Evolutionary conservation across 1,284 basidiomycete genomes (phyloP).

Genomic region (Apiotrichum brassicae): DNA sequence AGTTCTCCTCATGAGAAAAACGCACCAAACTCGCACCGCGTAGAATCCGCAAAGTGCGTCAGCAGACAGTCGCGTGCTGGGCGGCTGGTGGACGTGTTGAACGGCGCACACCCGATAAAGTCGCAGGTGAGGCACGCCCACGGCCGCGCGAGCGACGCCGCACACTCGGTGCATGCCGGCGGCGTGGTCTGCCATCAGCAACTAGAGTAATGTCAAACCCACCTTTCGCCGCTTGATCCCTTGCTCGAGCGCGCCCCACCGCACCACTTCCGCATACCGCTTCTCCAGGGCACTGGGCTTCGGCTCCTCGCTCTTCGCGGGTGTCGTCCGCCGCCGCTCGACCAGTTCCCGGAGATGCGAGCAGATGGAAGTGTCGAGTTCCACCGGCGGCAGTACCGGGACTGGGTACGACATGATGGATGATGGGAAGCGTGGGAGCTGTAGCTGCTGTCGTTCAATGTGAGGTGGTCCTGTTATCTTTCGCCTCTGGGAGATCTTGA

Average conservation of each 20-base stretch:
- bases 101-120: conserved; percentile 62
- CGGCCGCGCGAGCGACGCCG: conserved; percentile 58
- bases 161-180: conserved; percentile 63
- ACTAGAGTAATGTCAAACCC: conserved; percentile 3
- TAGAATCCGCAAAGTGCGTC: conserved; percentile 23
- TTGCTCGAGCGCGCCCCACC: conserved; percentile 32
- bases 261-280: conserved; percentile 29
- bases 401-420: not conserved
- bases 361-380: conserved; percentile 33
- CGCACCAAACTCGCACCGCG: conserved; percentile 61
- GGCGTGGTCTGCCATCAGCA: conserved; percentile 35
- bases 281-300: conserved; percentile 9
- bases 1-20: conserved; percentile 14
- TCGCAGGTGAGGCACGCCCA: conserved; percentile 73
- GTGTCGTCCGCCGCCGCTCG: conserved; percentile 9
- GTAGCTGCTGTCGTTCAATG: no score
- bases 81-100: conserved; percentile 44
- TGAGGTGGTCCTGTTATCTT: no score
- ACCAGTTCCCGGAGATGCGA: conserved; percentile 26
- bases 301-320: conserved; percentile 14
- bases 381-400: conserved; percentile 9
- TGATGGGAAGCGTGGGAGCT: not conserved
- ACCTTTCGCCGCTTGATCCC: conserved; percentile 38
- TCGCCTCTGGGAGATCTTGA: no score
- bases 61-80: conserved; percentile 49